Evolutionary conservation across 192 early-diverging fungal genomes (phyloP).

Genomic region (Chytriomyces confervae): DNA sequence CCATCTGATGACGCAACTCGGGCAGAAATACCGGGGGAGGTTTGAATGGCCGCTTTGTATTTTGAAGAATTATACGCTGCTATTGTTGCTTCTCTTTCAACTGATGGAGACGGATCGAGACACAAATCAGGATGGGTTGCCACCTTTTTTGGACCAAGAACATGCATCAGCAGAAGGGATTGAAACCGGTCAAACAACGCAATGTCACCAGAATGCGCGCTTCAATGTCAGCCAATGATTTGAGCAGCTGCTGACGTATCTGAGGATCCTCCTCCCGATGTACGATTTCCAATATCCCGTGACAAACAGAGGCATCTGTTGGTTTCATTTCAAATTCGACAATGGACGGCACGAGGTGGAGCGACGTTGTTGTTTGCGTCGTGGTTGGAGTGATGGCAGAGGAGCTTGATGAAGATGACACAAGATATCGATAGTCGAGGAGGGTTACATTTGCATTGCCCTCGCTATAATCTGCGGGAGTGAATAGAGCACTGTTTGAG

Average conservation of each 20-base stretch:
- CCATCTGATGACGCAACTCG: too few species aligned
- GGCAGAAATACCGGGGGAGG: neutral
- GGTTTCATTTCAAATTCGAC: constrained; percentile 20
- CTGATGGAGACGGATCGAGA: constrained; percentile 24
- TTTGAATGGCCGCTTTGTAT: neutral
- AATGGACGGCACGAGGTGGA: constrained; percentile 4
- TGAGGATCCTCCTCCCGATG: neutral
- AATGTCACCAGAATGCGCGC: constrained; percentile 21
- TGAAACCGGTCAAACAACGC: too few species aligned
- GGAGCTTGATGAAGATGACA: neutral
- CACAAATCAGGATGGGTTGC: constrained; percentile 8
- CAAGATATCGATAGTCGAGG: constrained; percentile 10
- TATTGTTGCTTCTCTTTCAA: constrained; percentile 9
- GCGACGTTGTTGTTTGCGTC: neutral
- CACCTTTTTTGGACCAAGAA: constrained; percentile 1
- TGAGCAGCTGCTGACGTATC: neutral
- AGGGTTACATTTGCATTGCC: constrained; percentile 3
- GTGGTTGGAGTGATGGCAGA: neutral
- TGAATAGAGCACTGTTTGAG: constrained; percentile 14
- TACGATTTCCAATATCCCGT: neutral
- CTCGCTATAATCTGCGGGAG: constrained; percentile 2
- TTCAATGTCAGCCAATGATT: constrained; percentile 18
- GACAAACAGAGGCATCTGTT: constrained; percentile 9
- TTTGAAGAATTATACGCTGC: constrained; percentile 11
- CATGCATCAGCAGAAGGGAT: neutral